Percentiles rank a stretch among this genome's conserved stretches.
Evolutionary conservation across 1,284 basidiomycete species (phyloP).

Genomic region (Entoloma clypeatum): DNA sequence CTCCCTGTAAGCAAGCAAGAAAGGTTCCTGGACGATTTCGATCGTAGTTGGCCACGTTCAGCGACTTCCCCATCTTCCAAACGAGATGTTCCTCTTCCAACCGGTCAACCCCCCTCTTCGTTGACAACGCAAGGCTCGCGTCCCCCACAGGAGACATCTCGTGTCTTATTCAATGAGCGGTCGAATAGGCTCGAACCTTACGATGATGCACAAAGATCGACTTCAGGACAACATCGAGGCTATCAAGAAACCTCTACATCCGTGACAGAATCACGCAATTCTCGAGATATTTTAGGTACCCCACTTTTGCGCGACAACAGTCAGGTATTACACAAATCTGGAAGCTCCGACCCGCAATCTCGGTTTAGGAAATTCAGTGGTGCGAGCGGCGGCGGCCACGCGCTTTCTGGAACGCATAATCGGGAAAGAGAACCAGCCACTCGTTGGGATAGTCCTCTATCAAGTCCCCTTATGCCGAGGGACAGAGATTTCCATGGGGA

Average conservation of each 20-base stretch:
- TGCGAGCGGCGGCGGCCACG: conserved; percentile 23
- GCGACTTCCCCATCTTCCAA: conserved; percentile 41
- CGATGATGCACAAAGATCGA: conserved; percentile 38
- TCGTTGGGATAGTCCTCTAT: conserved; percentile 29
- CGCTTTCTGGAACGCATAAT: conserved; percentile 20
- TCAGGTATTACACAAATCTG: conserved; percentile 36
- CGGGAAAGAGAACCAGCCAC: conserved; percentile 26
- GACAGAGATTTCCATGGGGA: conserved; percentile 28
- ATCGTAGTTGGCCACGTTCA: conserved; percentile 85
- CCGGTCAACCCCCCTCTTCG: conserved; percentile 28
- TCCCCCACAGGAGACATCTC: conserved; percentile 51
- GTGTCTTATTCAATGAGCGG: conserved; percentile 87
- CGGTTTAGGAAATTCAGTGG: conserved; percentile 33
- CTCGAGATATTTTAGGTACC: conserved; percentile 41
- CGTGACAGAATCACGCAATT: conserved; percentile 40
- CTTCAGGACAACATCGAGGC: conserved; percentile 33
- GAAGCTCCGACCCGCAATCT: conserved; percentile 28
- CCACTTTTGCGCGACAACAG: conserved; percentile 15
- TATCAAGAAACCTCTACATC: conserved; percentile 41
- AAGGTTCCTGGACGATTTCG: conserved; percentile 84
- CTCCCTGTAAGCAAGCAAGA: conserved; percentile 67
- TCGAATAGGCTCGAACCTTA: conserved; percentile 83
- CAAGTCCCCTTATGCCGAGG: conserved; percentile 31
- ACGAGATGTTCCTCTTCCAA: conserved; percentile 33
- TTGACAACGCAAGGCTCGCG: conserved; percentile 38